These are phyloP conservation scores for Boletus austroedulis DNA, from an alignment of 1,284 basidiomycete species.

Conservation along the genomic window DNA sequence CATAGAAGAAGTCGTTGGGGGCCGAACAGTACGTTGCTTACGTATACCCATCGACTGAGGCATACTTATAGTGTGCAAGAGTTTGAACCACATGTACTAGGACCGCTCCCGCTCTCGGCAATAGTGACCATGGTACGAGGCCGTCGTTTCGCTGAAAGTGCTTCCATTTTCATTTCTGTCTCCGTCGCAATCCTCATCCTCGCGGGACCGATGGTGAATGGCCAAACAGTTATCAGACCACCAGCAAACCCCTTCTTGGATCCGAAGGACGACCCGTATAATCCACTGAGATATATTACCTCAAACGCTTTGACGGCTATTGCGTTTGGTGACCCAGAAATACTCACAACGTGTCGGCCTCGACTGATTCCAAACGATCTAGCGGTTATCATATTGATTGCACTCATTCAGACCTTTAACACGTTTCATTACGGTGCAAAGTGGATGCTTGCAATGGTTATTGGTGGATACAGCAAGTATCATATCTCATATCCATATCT, in stretches of 20 bases:
- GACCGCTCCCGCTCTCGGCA: background rate
- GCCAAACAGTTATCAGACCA: slow-evolving; percentile 5
- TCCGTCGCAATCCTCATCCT: background rate
- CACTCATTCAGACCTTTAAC: slow-evolving; percentile 49
- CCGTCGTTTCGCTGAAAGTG: background rate
- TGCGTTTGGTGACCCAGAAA: background rate
- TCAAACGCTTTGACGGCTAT: background rate
- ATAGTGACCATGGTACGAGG: background rate
- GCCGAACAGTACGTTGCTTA: background rate
- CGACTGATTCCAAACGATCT: background rate
- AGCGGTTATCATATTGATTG: slow-evolving; percentile 45
- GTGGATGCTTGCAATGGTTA: slow-evolving; percentile 65
- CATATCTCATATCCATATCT: too few species aligned
- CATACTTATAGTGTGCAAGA: background rate
- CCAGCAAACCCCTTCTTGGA: slow-evolving; percentile 44
- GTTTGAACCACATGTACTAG: background rate
- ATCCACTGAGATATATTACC: background rate
- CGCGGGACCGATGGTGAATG: background rate
- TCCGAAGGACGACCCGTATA: slow-evolving; percentile 45
- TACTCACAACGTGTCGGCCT: background rate
- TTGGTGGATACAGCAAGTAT: slow-evolving; percentile 56
- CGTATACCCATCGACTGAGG: background rate
- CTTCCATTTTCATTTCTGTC: background rate
- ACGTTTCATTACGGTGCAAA: slow-evolving; percentile 50
- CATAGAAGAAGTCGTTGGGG: background rate